Percentiles rank a stretch among this genome's conserved stretches.
phyloP scores from a whole-genome alignment of 768 basidiomycete genomes.

The Russula emetica region DNA sequence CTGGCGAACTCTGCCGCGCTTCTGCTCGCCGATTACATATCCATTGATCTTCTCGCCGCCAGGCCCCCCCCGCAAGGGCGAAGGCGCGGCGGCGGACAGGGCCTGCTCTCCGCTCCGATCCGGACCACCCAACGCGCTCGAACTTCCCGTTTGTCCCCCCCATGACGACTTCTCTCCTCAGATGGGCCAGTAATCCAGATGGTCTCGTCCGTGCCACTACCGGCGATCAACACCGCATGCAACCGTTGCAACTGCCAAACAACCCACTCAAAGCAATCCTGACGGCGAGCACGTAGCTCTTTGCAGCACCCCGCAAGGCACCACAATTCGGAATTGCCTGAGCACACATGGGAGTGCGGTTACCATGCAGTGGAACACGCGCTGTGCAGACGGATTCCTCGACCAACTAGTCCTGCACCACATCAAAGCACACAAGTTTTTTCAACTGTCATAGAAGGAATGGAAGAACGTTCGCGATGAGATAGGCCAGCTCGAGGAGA shows the following conservation, averaged over 20 bases:
- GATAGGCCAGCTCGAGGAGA: slow-evolving; percentile 19
- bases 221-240: slow-evolving; percentile 8
- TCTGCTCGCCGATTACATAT: slow-evolving; percentile 8
- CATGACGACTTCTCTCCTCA: slow-evolving; percentile 8
- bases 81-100: slow-evolving; percentile 11
- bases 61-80: neutral
- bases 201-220: slow-evolving; percentile 15
- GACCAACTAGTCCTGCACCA: neutral
- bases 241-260: slow-evolving; percentile 19
- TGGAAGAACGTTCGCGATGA: slow-evolving; percentile 10
- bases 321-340: slow-evolving; percentile 9
- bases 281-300: slow-evolving; percentile 25
- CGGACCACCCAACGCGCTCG: neutral
- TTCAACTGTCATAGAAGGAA: slow-evolving; percentile 1
- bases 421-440: neutral
- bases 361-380: slow-evolving; percentile 2
- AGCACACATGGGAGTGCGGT: slow-evolving; percentile 16
- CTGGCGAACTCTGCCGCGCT: slow-evolving; percentile 12
- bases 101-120: slow-evolving; percentile 24
- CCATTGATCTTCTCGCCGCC: slow-evolving; percentile 10
- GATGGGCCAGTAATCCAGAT: neutral
- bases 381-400: slow-evolving; percentile 4
- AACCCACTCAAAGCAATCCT: slow-evolving; percentile 8
- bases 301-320: slow-evolving; percentile 22
- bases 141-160: slow-evolving; percentile 12